Evolutionary conservation across 176 grass and related monocot genomes (phyloP), one percentile per base, ranked within the genome.

Genomic region (Leersia perrieri): DNA sequence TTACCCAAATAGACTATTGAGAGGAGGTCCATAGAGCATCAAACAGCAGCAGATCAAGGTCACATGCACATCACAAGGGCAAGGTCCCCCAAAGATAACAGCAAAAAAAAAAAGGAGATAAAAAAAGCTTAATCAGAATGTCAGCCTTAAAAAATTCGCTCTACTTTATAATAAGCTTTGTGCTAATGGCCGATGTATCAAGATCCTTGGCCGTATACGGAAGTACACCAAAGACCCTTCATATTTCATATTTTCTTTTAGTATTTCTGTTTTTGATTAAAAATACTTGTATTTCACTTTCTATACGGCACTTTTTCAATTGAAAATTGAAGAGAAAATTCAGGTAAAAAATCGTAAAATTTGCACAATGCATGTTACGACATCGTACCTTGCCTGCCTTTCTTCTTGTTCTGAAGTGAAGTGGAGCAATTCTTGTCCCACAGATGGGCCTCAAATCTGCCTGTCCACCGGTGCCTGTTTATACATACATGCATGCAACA

Each of bases 391-490:
- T 99, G 97, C 83, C 83, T 95, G 66, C 97, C 97, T 88, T 92
- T 99, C 89, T 93, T 99, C 87, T 99, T 99, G 82, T 87, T 99
- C 3, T 91, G 88, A 61, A 91, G 23, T 16, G 84, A 63, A 73
- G 83, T 87, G 90, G 86, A 88, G 81, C 88, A 99, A 30, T 99
- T 83, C 76, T 95, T 99, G 78, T 99, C 93, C 97, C 97, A 99
- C 25, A 99, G 79, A 85, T 99, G 97, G 25, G 93, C 97, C 82
- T 99, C 97, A 75, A 86, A 99, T 25, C 93, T 91, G 63, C 93
- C 97, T 22, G 93, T 93, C 93, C 89, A 91, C 90, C 96, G 87
- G 67, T 99, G 96, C 89, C 96, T 99, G 40, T 58, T 53, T 3
- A 65, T 31, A 16, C 34, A 23, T 63, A 51, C 80, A 87, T 74